These are phyloP conservation scores for Aspergillus quadrilineatus DNA, from an alignment of 2,329 filamentous ascomycete genomes.

Conservation along the genomic window DNA sequence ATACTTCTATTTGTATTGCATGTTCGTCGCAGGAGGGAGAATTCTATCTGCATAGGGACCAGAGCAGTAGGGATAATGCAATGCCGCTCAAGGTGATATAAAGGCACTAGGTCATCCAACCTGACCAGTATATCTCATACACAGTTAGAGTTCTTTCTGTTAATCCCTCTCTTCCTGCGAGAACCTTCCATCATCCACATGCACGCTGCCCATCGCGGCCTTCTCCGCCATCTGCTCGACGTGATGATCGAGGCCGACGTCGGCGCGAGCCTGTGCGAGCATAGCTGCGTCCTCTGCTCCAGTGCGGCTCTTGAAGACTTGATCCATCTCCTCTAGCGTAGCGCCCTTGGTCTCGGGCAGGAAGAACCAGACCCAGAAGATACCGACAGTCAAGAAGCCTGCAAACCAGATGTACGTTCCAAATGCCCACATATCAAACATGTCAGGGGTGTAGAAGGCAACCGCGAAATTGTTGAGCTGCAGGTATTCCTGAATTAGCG, in stretches of 20 bases:
- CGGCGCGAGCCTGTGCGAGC: not conserved
- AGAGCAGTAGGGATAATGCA: too few species aligned
- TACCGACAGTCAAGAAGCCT: constrained; percentile 24
- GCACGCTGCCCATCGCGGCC: not conserved
- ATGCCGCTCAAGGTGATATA: too few species aligned
- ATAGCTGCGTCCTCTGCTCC: constrained; percentile 25
- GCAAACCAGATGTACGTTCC: constrained; percentile 34
- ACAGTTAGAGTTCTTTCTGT: too few species aligned
- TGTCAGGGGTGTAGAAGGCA: constrained; percentile 30
- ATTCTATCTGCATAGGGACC: too few species aligned
- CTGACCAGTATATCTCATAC: too few species aligned
- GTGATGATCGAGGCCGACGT: not conserved
- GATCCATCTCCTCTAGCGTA: constrained; percentile 56
- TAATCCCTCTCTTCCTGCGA: not conserved
- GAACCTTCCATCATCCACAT: not conserved
- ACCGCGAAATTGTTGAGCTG: constrained; percentile 31
- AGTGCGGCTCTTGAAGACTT: constrained; percentile 30
- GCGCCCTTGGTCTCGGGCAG: constrained; percentile 60
- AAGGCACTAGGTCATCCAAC: too few species aligned
- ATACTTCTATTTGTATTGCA: too few species aligned
- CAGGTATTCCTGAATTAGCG: not conserved
- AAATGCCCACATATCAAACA: constrained; percentile 27
- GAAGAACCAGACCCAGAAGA: constrained; percentile 30
- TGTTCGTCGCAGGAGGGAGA: too few species aligned
- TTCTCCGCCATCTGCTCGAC: not conserved